These are phyloP conservation scores for Colletotrichum melonis DNA, from an alignment of 2,329 filamentous ascomycete genomes.

Conservation along the genomic window DNA sequence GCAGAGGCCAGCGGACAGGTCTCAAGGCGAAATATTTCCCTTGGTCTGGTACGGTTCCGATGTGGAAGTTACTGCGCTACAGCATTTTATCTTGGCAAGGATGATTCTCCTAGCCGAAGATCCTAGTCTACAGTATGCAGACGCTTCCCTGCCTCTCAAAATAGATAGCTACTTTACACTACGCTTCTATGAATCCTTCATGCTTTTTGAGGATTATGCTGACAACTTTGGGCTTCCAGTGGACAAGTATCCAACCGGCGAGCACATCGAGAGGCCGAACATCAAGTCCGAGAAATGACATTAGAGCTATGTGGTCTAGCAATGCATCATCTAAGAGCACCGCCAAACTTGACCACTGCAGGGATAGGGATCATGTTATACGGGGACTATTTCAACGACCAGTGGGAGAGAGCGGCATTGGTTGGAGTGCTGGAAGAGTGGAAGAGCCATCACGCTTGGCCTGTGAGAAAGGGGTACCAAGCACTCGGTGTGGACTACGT, in stretches of 20 bases:
- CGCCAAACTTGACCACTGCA: slow-evolving; percentile 51
- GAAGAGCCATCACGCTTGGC: slow-evolving; percentile 54
- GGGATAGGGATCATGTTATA: slow-evolving; percentile 55
- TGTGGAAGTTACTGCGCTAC: slow-evolving; percentile 53
- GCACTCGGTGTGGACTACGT: not conserved
- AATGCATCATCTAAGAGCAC: slow-evolving; percentile 50
- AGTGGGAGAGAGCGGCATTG: slow-evolving; percentile 50
- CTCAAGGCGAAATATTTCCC: slow-evolving; percentile 53
- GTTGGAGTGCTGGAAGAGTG: slow-evolving; percentile 57
- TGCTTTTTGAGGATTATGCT: not conserved
- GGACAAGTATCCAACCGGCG: slow-evolving; percentile 40
- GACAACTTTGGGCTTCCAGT: not conserved
- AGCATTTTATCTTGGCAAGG: slow-evolving; percentile 52
- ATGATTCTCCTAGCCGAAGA: slow-evolving; percentile 54
- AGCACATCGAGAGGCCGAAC: slow-evolving; percentile 48
- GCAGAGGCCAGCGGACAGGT: slow-evolving; percentile 46
- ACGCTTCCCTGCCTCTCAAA: not conserved
- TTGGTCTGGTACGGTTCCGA: slow-evolving; percentile 52
- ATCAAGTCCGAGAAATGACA: slow-evolving; percentile 50
- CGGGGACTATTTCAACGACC: slow-evolving; percentile 54
- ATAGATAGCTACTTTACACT: too few species aligned
- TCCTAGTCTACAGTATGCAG: slow-evolving; percentile 47
- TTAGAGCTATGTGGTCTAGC: slow-evolving; percentile 54
- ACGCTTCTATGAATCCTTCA: not conserved
- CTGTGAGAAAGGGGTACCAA: slow-evolving; percentile 43